Evolutionary conservation across 2,329 filamentous ascomycete genomes (phyloP), one percentile per base, ranked within the genome.

Genomic region (Ophiostoma sp.): DNA sequence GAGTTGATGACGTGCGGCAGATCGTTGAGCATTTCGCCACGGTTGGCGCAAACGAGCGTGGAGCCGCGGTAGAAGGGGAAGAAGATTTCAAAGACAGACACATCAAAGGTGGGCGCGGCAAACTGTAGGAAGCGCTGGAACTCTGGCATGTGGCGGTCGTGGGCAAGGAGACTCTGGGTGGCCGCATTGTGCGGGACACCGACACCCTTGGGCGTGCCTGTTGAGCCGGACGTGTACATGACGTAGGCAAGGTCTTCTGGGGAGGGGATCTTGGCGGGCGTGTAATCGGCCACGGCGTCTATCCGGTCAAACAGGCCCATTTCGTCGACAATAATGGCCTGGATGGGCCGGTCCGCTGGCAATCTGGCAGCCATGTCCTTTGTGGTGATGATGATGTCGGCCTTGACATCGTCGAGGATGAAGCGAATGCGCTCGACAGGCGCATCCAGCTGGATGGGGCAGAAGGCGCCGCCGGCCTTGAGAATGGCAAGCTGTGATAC

Each of bases 11-110:
- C 83, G 0, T 80, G 84, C 0, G 91, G 87, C 31, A 97, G 84
- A 76, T 97, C 88, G 72, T 90, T 86, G 60, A 97, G 83, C 82
- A 97, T 87, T 44, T 86, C 82, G 67, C 83, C 82, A 36, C 93
- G 86, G 70, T 88, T 85, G 74, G 89, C 92, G 70, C 87, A 86
- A 67, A 94, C 86, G 1, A 97, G 81, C 0, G 92, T 96, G 31
- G 82, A 82, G 2, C 90, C 90, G 71, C 92, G 84, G 72, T 89
- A 90, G 20, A 94, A 81, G 0, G 94, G 91, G 74, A 97, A 97
- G 83, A 97, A 97, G 7, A 96, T 94, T 77, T 97, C 94, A 77
- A 97, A 97, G 6, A 97, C 90, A 0, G 92, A 96, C 8, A 97
- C 94, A 78, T 97, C 94, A 77, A 97, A 97, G 0, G 93, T 97